Percentiles rank a stretch among this genome's conserved stretches.
Conservation (phyloP, 805 yeast genomes). For the Saccharomycopsis sp. region DNA sequence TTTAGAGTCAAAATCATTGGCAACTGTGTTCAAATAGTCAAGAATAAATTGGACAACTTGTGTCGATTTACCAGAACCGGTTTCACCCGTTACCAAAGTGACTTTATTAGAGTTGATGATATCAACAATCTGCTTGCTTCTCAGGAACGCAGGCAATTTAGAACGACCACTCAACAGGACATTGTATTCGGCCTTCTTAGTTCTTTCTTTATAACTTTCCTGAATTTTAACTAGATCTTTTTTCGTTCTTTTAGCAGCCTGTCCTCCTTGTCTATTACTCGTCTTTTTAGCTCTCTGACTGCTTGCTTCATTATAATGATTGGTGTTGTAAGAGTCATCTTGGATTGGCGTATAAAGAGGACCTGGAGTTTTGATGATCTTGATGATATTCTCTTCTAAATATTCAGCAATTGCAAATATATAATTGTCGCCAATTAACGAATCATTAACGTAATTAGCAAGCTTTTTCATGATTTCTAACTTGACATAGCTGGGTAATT, state of each 20-base stretch:
- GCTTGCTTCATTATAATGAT: slow-evolving; percentile 24
- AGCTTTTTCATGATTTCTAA: slow-evolving; percentile 46
- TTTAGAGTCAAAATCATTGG: slow-evolving; percentile 43
- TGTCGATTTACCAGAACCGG: slow-evolving; percentile 96
- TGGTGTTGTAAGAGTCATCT: background rate
- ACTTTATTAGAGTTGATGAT: slow-evolving; percentile 55
- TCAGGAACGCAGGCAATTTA: slow-evolving; percentile 79
- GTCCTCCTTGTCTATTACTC: slow-evolving; percentile 7
- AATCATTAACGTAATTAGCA: slow-evolving; percentile 36
- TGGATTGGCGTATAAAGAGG: slow-evolving; percentile 37
- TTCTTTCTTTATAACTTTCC: slow-evolving; percentile 31
- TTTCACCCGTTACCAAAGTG: slow-evolving; percentile 86
- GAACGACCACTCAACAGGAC: slow-evolving; percentile 42
- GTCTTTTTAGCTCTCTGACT: slow-evolving; percentile 23
- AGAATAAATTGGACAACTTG: slow-evolving; percentile 87
- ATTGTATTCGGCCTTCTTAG: slow-evolving; percentile 31
- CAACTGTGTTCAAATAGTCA: slow-evolving; percentile 50
- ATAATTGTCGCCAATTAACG: slow-evolving; percentile 62
- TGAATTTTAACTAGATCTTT: slow-evolving; percentile 31
- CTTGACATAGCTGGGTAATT: slow-evolving; percentile 66
- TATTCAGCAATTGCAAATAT: slow-evolving; percentile 68
- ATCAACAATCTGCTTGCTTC: slow-evolving; percentile 47
- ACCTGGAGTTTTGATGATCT: slow-evolving; percentile 69
- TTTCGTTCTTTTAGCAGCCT: slow-evolving; percentile 7
- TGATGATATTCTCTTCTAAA: slow-evolving; percentile 56